Evolutionary conservation across 129 eudicot species (phyloP).

Genomic region (Flaveria ramosissima): DNA sequence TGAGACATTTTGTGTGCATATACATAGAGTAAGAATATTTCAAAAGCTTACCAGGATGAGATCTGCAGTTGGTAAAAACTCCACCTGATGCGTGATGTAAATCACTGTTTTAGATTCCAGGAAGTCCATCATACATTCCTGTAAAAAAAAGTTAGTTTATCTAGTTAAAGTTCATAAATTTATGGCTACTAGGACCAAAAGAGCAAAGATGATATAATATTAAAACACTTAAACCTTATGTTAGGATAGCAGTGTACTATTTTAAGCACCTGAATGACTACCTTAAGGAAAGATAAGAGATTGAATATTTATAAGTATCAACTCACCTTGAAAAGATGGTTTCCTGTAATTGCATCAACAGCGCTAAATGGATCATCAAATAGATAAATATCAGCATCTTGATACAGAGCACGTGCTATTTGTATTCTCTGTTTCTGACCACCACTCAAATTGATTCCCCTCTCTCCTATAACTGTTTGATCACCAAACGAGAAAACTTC

Average conservation of each 20-base stretch:
- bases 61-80: slow-evolving; percentile 79
- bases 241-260: not conserved
- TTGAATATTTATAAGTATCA: not conserved
- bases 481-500: slow-evolving; percentile 79
- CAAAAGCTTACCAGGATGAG: slow-evolving; percentile 59
- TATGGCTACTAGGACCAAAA: too few relatives aligned
- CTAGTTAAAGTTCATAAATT: not conserved
- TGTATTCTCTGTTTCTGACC: slow-evolving; percentile 97
- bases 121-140: slow-evolving; percentile 76
- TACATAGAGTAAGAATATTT: not conserved
- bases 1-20: not conserved
- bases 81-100: slow-evolving; percentile 86
- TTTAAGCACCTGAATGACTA: not conserved
- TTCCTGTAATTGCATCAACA: slow-evolving; percentile 96
- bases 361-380: slow-evolving; percentile 97
- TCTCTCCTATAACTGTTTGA: slow-evolving; percentile 87
- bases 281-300: not conserved
- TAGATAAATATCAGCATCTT: slow-evolving; percentile 83
- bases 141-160: not conserved
- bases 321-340: slow-evolving; percentile 76
- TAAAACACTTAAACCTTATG: not conserved
- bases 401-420: slow-evolving; percentile 87
- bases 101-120: slow-evolving; percentile 69
- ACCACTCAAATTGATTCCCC: slow-evolving; percentile 93
- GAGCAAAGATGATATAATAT: not conserved